Base-by-base conservation (phyloP, 176 grass and related monocot genomes). In the Phyllostachys edulis region DNA sequence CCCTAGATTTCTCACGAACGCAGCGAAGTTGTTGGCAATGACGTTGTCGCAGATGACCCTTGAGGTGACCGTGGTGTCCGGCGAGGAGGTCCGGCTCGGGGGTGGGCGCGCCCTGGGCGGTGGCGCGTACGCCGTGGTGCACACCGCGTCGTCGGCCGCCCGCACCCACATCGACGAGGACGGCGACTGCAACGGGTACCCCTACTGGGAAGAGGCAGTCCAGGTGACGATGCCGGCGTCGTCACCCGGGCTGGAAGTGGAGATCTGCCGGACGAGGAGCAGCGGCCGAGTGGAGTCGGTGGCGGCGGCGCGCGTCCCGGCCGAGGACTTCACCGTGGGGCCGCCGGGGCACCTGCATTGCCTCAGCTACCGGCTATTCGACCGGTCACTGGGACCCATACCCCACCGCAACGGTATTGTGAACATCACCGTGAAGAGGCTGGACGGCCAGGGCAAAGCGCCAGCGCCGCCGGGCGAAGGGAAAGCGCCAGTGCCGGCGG, bases 281-380 rank as follows among this genome's bases (percentile, higher is more conserved):
- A 34, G 42, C 7, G 76, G 75, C 46, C 13, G 0, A 37, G 4
- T 8, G 7, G 79, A 80, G 47, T 13, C 88, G 10, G 78, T 92
- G 23, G 93, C 93, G 6, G 38, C 73, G 27, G 75, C 78, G n/a
- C 73, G 64, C 27, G 63, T 92, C 9, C 90, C 90, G 7, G 74
- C 84, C 44, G 83, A 64, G 13, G 93, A 94, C 79, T 92, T 94
- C 59, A 65, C 63, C 51, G 61, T 80, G 5, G 85, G 85, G 5
- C 93, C 90, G 14, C 78, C 63, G 1, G 93, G 93, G 0, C 73
- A 94, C 82, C 88, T 92, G 69, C 93, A 94, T 77, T 92, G 88
- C 82, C 88, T 94, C 67, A 92, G 90, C 73, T 92, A 92, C 72
- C 83, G 93, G 9, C 66, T 92, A 0, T 85, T 73, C 37, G 47